Conservation (phyloP, 768 basidiomycete species). For the Lanmaoa rubissima region DNA sequence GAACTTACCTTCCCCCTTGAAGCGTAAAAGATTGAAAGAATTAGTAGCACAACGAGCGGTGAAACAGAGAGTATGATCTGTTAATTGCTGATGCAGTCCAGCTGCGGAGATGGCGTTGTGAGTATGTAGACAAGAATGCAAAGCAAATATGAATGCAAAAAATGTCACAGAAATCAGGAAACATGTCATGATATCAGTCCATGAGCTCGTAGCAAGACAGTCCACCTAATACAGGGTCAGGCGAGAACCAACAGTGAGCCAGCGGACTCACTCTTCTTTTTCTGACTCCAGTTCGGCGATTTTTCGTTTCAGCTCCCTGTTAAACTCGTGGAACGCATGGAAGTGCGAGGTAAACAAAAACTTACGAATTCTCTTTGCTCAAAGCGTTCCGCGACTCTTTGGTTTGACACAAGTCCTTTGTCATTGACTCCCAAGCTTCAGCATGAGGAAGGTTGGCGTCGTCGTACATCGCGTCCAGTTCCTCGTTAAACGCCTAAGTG, state of each 20-base stretch:
- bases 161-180: conserved; percentile 21
- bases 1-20: conserved; percentile 22
- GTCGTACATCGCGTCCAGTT: conserved; percentile 87
- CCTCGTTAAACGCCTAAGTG: conserved; percentile 86
- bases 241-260: background rate
- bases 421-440: conserved; percentile 81
- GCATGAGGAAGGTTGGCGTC: conserved; percentile 79
- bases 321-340: conserved; percentile 3
- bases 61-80: conserved; percentile 13
- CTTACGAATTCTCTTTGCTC: conserved; percentile 78
- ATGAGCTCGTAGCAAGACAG: conserved; percentile 51
- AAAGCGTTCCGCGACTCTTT: conserved; percentile 77
- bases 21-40: conserved; percentile 17
- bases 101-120: conserved; percentile 16
- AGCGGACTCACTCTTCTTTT: conserved; percentile 67
- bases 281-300: conserved; percentile 71
- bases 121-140: conserved; percentile 24
- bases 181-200: conserved; percentile 40
- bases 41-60: conserved; percentile 12
- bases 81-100: conserved; percentile 17
- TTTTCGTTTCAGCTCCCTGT: conserved; percentile 66
- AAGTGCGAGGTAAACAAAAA: conserved; percentile 12
- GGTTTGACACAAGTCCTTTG: conserved; percentile 65
- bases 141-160: conserved; percentile 17
- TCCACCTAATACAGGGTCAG: conserved; percentile 52